These are phyloP conservation scores for Solanum bulbocastanum DNA, from an alignment of 257 asterid species.

Conservation along the genomic window DNA sequence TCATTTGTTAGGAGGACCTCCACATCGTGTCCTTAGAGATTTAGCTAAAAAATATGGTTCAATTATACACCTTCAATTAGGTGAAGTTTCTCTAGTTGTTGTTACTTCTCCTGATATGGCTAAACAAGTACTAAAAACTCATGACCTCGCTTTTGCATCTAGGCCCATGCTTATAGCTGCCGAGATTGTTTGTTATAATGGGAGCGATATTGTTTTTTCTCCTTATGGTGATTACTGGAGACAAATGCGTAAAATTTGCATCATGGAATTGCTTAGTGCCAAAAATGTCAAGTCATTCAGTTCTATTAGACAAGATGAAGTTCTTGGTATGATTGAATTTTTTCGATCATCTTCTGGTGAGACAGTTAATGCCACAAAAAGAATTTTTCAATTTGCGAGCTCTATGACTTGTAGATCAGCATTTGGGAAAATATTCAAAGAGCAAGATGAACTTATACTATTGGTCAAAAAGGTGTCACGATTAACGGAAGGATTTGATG, in stretches of 20 bases:
- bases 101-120: background rate
- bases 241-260: slow-evolving; percentile 17
- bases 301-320: background rate
- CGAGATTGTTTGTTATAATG: background rate
- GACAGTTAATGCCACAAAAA: background rate
- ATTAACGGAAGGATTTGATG: background rate
- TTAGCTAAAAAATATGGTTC: slow-evolving; percentile 19
- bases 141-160: background rate
- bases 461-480: background rate
- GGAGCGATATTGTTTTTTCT: background rate
- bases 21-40: background rate
- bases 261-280: slow-evolving; percentile 4
- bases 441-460: background rate
- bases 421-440: background rate
- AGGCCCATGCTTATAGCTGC: background rate
- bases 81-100: background rate
- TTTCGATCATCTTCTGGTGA: background rate
- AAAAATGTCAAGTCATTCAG: slow-evolving; percentile 7
- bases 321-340: background rate
- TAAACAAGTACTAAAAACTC: background rate
- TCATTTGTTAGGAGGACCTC: background rate
- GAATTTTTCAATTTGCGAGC: background rate
- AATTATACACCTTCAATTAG: slow-evolving; percentile 5
- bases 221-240: background rate
- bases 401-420: background rate